phyloP scores from a whole-genome alignment of 495 filamentous ascomycete genomes.

The Sabuloglossum arenarium region DNA sequence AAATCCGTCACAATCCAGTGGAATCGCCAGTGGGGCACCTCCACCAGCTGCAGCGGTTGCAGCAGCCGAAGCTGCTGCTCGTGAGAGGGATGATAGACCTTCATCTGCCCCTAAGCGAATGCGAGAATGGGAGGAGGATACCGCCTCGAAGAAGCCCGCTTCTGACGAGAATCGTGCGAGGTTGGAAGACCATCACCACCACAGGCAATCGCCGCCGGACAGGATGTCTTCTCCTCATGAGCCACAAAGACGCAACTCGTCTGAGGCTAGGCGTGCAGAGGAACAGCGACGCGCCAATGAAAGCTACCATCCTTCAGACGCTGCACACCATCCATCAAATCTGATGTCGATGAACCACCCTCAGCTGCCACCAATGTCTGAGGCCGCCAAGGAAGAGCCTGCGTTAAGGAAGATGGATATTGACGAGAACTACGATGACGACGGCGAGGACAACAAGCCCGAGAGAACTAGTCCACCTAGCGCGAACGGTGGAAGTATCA shows the following conservation, averaged over 20 bases:
- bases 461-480: conserved; percentile 3
- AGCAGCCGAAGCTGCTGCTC: conserved; percentile 55
- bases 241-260: conserved; percentile 55
- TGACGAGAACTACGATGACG: conserved; percentile 91
- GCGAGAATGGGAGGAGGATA: conserved; percentile 72
- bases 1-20: conserved; percentile 37
- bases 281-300: conserved; percentile 52
- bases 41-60: conserved; percentile 49
- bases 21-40: conserved; percentile 58
- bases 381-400: conserved; percentile 42
- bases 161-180: conserved; percentile 74
- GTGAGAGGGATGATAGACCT: conserved; percentile 61
- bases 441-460: conserved; percentile 43
- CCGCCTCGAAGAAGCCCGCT: conserved; percentile 56
- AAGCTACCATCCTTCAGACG: conserved; percentile 73
- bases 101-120: conserved; percentile 62
- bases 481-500: not conserved
- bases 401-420: conserved; percentile 90
- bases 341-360: conserved; percentile 7
- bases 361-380: conserved; percentile 40
- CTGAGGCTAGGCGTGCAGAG: conserved; percentile 48
- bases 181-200: conserved; percentile 62
- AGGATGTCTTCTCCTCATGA: conserved; percentile 41
- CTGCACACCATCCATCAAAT: conserved; percentile 62
- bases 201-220: conserved; percentile 46